Conservation (phyloP, 805 yeast genomes). For the Yarrowia sp. region DNA sequence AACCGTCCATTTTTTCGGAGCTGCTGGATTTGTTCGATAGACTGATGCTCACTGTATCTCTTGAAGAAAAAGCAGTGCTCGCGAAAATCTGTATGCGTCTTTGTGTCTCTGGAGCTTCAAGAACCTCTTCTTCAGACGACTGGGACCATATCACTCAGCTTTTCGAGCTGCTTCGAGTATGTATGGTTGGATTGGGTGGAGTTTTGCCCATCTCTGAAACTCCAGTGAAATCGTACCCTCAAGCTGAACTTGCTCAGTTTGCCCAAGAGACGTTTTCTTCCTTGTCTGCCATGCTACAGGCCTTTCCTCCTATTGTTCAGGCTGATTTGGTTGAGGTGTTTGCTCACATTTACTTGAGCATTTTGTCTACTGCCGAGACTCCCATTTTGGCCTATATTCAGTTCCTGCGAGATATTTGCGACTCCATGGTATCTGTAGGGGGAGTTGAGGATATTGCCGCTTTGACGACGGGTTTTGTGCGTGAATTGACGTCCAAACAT, state of each 20-base stretch:
- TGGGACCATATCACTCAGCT: conserved; percentile 66
- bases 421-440: conserved; percentile 2
- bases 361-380: neutral
- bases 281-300: conserved; percentile 59
- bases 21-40: conserved; percentile 74
- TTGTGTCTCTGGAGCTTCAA: conserved; percentile 37
- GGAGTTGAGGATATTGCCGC: conserved; percentile 2
- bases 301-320: conserved; percentile 66
- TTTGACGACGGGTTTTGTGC: neutral
- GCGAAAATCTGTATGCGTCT: conserved; percentile 59
- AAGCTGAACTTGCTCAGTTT: conserved; percentile 2
- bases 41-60: conserved; percentile 53
- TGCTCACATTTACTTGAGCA: conserved; percentile 8
- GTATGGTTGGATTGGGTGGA: conserved; percentile 57
- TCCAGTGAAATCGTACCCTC: conserved; percentile 16
- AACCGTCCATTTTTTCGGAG: conserved; percentile 44
- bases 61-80: conserved; percentile 48
- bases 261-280: conserved; percentile 33
- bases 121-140: conserved; percentile 37
- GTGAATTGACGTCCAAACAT: conserved; percentile 8
- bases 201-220: conserved; percentile 32
- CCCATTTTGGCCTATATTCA: conserved; percentile 23
- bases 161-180: conserved; percentile 74
- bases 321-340: conserved; percentile 49
- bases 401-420: conserved; percentile 15